Base-by-base conservation (phyloP, 257 asterid species). In the Capsicum baccatum region DNA sequence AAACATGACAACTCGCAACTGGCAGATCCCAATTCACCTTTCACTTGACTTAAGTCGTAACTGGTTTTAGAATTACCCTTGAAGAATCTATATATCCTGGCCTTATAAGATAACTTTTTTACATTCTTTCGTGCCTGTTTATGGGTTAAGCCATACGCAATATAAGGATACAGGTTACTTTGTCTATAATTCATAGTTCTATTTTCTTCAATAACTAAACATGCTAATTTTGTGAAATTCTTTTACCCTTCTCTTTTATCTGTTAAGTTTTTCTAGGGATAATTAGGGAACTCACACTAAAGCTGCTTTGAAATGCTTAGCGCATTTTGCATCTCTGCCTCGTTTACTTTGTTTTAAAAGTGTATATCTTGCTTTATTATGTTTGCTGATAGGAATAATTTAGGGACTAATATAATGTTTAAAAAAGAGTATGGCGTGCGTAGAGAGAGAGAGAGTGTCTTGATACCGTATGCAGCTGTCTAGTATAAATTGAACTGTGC, bases 1-100 rank as follows among this genome's bases (percentile, higher is more conserved):
- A 87, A 83, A 76, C 83, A 83, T 87, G 85, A 88, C 88, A 88
- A 92, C 83, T 87, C 87, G 79, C 82, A 57, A 73, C 83, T 79
- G 83, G 88, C 84, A 86, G 86, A 87, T 79, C 85, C 83, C 86
- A 83, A 86, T 84, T 88, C 83, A 50, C 85, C 48, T 85, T 83
- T 81, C 76, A 85, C 85, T 83, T 87, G 89, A 88, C 89, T 71
- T 84, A 78, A 85, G 87, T 33, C 73, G 21, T 86, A 85, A 86
- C 79, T 85, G 88, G 89, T 86, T 71, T 85, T 83, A 81, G 84
- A 86, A 91, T 83, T 85, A 84, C 91, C 80, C 84, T 73, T 52
- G 68, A 60, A 85, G 87, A 86, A 85, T 89, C 86, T 83, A 73
- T 35, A 85, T 57, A 79, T 89, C 79, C 73, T 81, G 74, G 21